Evolutionary conservation across 2,329 filamentous ascomycete species (phyloP).

Genomic region (Neurospora crassa): DNA sequence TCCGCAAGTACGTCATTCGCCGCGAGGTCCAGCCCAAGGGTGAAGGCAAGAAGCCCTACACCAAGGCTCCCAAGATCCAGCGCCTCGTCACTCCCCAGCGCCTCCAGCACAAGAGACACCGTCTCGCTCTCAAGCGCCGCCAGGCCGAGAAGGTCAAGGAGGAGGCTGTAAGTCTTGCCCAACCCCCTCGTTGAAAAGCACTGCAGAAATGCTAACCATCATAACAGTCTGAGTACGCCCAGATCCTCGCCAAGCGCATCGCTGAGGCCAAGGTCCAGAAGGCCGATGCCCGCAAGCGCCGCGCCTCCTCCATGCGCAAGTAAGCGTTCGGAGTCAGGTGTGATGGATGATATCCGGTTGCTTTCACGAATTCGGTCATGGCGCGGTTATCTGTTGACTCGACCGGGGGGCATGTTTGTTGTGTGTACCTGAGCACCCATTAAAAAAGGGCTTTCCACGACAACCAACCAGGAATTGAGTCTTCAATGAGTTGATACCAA

Average conservation of each 20-base stretch:
- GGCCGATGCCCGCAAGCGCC: conserved; percentile 90
- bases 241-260: conserved; percentile 94
- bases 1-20: conserved; percentile 99
- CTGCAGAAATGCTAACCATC: conserved; percentile 24
- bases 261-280: conserved; percentile 91
- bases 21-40: conserved; percentile 95
- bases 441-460: conserved; percentile 18
- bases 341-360: conserved; percentile 20
- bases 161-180: conserved; percentile 62
- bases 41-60: conserved; percentile 96
- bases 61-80: conserved; percentile 99
- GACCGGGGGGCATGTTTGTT: conserved; percentile 17
- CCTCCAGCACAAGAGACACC: conserved; percentile 99
- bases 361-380: conserved; percentile 21
- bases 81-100: conserved; percentile 98
- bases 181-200: neutral
- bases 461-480: conserved; percentile 16
- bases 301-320: conserved; percentile 91
- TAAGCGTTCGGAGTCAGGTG: conserved; percentile 39
- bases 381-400: conserved; percentile 19
- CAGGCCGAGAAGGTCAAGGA: conserved; percentile 96
- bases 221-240: conserved; percentile 87
- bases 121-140: conserved; percentile 95
- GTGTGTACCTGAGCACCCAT: conserved; percentile 5
- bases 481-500: conserved; percentile 1